phyloP scores from a whole-genome alignment of 2,329 filamentous ascomycete genomes.

The Sarocladium strictum region DNA sequence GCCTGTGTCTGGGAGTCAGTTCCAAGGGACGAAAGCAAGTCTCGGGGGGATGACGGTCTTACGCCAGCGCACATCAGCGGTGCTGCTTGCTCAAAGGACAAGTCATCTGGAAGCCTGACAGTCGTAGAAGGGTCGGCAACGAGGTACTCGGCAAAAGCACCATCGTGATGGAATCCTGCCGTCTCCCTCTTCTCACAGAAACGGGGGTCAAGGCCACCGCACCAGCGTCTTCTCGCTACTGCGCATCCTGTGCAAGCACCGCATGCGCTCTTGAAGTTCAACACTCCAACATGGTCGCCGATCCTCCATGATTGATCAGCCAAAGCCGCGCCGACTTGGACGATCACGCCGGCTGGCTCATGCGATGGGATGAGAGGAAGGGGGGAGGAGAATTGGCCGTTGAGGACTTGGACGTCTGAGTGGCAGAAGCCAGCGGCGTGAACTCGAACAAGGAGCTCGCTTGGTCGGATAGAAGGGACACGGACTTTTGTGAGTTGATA shows the following conservation, averaged over 20 bases:
- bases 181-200: slow-evolving; percentile 26
- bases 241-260: slow-evolving; percentile 22
- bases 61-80: slow-evolving; percentile 30
- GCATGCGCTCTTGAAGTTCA: slow-evolving; percentile 29
- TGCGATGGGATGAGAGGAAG: slow-evolving; percentile 27
- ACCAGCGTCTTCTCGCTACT: slow-evolving; percentile 13
- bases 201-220: slow-evolving; percentile 19
- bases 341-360: slow-evolving; percentile 28
- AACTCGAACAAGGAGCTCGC: slow-evolving; percentile 25
- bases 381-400: slow-evolving; percentile 24
- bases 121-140: slow-evolving; percentile 23
- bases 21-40: background rate
- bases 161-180: slow-evolving; percentile 27
- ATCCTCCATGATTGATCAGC: slow-evolving; percentile 18
- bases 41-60: slow-evolving; percentile 7
- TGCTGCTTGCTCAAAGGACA: slow-evolving; percentile 28
- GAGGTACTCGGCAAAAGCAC: slow-evolving; percentile 28
- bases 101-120: slow-evolving; percentile 19
- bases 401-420: slow-evolving; percentile 28
- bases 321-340: slow-evolving; percentile 17
- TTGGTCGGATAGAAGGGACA: slow-evolving; percentile 18
- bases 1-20: slow-evolving; percentile 14
- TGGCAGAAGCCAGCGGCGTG: slow-evolving; percentile 31
- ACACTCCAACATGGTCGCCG: slow-evolving; percentile 28
- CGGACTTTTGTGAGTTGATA: slow-evolving; percentile 18